phyloP scores from a whole-genome alignment of 1,284 basidiomycete species.

The Erythrobasidium hasegawianum region DNA sequence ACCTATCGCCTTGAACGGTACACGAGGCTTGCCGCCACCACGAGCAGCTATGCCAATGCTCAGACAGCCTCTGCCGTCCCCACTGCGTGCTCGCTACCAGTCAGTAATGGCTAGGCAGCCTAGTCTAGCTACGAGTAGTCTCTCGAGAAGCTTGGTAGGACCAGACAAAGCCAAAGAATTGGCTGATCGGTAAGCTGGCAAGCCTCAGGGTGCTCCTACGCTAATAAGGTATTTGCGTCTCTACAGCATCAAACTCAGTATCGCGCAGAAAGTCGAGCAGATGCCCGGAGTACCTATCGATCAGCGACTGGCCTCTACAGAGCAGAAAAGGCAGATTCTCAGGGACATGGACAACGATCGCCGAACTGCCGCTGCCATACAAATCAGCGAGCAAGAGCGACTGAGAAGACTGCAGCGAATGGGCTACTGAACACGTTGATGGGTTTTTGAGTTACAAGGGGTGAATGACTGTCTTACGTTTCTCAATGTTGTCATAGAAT shows the following conservation, averaged over 20 bases:
- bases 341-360: constrained; percentile 31
- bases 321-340: constrained; percentile 31
- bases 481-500: too few relatives aligned
- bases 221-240: neutral
- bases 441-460: too few relatives aligned
- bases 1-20: constrained; percentile 24
- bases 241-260: constrained; percentile 17
- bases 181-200: constrained; percentile 6
- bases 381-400: constrained; percentile 15
- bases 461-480: too few relatives aligned
- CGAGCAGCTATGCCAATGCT: constrained; percentile 13
- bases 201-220: neutral
- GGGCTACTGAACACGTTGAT: constrained; percentile 20
- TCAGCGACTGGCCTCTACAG: constrained; percentile 25
- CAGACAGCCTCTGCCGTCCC: constrained; percentile 7
- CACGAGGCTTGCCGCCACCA: constrained; percentile 25
- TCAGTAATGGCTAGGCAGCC: constrained; percentile 21
- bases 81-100: constrained; percentile 1
- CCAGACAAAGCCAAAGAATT: constrained; percentile 24
- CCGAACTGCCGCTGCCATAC: neutral
- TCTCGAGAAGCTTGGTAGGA: constrained; percentile 2
- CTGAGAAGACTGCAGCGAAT: constrained; percentile 10
- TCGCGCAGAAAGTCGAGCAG: constrained; percentile 28
- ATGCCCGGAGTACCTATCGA: neutral
- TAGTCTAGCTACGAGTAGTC: constrained; percentile 4